phyloP scores from a whole-genome alignment of 768 basidiomycete species.

The Boletus huronensis region DNA sequence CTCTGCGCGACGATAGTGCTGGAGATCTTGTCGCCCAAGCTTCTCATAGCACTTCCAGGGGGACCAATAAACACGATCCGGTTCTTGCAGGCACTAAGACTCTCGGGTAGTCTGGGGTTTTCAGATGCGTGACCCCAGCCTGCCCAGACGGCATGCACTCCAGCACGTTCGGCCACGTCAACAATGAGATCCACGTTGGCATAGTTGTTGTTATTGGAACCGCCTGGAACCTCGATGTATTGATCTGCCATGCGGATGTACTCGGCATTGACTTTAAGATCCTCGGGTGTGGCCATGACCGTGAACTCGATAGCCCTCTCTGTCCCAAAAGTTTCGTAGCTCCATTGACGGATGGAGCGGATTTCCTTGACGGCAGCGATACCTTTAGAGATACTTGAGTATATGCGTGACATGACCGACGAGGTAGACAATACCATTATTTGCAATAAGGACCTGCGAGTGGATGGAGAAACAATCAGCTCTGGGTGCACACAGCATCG shows the following conservation, averaged over 20 bases:
- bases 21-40: conserved; percentile 98
- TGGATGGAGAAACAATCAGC: conserved; percentile 6
- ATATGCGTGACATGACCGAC: conserved; percentile 11
- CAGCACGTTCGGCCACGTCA: conserved; percentile 94
- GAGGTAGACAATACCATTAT: conserved; percentile 66
- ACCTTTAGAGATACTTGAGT: conserved; percentile 46
- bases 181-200: conserved; percentile 99
- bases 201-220: conserved; percentile 99
- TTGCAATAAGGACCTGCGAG: conserved; percentile 90
- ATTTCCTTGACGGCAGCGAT: conserved; percentile 99
- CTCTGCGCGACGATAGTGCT: conserved; percentile 99
- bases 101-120: conserved; percentile 94
- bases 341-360: conserved; percentile 98
- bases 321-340: conserved; percentile 96
- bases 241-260: conserved; percentile 99
- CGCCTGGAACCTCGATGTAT: conserved; percentile 98
- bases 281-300: conserved; percentile 99
- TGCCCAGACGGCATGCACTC: conserved; percentile 99
- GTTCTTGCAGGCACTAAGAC: conserved; percentile 84
- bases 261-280: conserved; percentile 97
- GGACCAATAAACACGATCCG: conserved; percentile 99
- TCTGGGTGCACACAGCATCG: not conserved
- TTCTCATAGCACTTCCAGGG: conserved; percentile 98
- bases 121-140: conserved; percentile 99
- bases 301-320: conserved; percentile 98